Base-by-base conservation (phyloP, 2,329 filamentous ascomycete genomes). In the Knoxdaviesia capensis region DNA sequence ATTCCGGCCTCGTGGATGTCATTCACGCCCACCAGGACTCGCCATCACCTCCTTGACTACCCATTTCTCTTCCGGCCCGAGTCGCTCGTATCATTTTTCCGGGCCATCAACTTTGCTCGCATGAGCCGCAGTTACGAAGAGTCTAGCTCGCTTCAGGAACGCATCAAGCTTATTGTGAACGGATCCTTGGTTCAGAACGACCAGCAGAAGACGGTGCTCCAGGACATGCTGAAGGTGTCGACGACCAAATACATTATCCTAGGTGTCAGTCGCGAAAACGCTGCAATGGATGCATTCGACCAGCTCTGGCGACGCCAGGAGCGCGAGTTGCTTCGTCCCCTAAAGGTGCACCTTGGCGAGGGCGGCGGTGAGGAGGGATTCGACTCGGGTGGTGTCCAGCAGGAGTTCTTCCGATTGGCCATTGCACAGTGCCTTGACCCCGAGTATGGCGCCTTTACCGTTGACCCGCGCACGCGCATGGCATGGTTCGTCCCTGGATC, bases 351-450 rank as follows among this genome's bases (percentile, higher is more conserved):
- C 41, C 72, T 96, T 44, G 86, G 86, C 4, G 80, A 85, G 53
- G 77, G 84, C 33, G 67, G 68, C 42, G 84, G 85, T 31, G 90
- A 96, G 56, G 78, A 92, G 55, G 90, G 90, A 0, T 74, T 92
- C 33, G 90, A 98, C 56, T 85, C 88, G 40, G 90, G 90, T 37
- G 90, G 90, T 47, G 87, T 98, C 1, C 88, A 94, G 51, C 87
- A 94, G 55, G 90, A 98, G 48, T 96, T 94, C 55, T 96, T 98
- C 61, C 76, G 85, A 10, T 61, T 94, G 31, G 76, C 83, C 11
- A 77, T 94, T 50, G 74, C 74, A 1, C 79, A 93, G 52, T 82
- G 81, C 4, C 68, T 96, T 38, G 69, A 84, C 50, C 80, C 84
- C 5, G 69, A 77, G 37, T 84, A 81, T 52, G 86, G 80, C 1